Evolutionary conservation across 1,284 basidiomycete species (phyloP).

Genomic region (Wolfiporia cocos): DNA sequence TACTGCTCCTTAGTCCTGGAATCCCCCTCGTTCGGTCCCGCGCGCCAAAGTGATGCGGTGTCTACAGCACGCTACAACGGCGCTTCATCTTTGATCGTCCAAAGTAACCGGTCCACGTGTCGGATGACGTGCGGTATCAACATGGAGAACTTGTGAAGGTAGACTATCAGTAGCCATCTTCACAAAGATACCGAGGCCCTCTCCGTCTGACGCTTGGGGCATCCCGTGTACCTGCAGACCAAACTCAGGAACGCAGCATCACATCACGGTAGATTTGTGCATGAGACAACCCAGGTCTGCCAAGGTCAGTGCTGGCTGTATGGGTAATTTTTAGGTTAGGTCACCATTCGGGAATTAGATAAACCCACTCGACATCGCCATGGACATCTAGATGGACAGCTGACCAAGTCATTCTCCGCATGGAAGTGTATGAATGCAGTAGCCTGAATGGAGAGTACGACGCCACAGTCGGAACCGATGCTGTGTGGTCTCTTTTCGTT

Average conservation of each 20-base stretch:
- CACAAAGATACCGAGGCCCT: background rate
- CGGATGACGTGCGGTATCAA: constrained; percentile 2
- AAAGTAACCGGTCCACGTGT: constrained; percentile 9
- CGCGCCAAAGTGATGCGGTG: too few relatives aligned
- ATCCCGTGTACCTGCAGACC: too few relatives aligned
- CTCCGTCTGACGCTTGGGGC: too few relatives aligned
- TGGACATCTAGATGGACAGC: background rate
- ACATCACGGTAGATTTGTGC: too few relatives aligned
- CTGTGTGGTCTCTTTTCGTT: background rate
- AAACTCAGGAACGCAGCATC: too few relatives aligned
- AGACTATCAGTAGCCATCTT: constrained; percentile 3
- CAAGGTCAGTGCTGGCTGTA: background rate
- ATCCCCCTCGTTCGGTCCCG: too few relatives aligned
- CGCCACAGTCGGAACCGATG: constrained; percentile 5
- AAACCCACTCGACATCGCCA: constrained; percentile 4
- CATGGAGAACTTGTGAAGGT: background rate
- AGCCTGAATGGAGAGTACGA: background rate
- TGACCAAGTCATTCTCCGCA: too few relatives aligned
- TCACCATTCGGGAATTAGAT: constrained; percentile 3
- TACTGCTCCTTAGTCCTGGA: too few relatives aligned
- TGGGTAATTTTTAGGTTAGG: background rate
- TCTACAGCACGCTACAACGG: too few relatives aligned
- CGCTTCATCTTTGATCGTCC: too few relatives aligned
- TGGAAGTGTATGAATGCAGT: background rate
- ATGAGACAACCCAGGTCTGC: too few relatives aligned